Conservation (phyloP, 371 early-diverging fungal genomes). For the Synchytrium microbalum region DNA sequence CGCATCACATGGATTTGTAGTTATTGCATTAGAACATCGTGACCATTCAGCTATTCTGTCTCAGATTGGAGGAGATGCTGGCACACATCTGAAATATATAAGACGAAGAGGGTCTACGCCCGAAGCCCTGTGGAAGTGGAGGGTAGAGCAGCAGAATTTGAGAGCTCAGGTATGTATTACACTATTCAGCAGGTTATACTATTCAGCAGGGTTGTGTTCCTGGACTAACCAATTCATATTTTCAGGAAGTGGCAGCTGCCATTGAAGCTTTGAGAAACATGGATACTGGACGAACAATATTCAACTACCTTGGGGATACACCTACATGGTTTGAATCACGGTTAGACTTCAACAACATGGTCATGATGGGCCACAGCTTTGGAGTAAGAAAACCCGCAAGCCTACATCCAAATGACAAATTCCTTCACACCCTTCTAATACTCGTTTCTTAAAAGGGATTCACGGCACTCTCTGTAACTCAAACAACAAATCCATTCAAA, state of each 20-base stretch:
- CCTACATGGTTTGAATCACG: not conserved
- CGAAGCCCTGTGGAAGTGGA: not conserved
- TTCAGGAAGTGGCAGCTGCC: not conserved
- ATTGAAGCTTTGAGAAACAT: not conserved
- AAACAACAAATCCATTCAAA: too few species aligned
- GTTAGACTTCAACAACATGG: not conserved
- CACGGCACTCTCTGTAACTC: too few species aligned
- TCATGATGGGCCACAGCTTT: not conserved
- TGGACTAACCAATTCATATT: too few species aligned
- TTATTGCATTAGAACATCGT: not conserved
- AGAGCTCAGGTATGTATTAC: too few species aligned
- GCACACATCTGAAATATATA: not conserved
- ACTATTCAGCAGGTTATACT: too few species aligned
- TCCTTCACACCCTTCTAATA: too few species aligned
- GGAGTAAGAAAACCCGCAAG: too few species aligned
- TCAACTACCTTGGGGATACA: not conserved
- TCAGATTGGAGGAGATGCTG: not conserved
- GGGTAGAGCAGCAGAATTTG: not conserved
- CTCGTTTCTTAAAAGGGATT: too few species aligned
- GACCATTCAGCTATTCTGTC: not conserved
- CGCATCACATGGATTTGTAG: not conserved
- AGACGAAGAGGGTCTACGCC: not conserved
- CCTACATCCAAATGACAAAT: too few species aligned
- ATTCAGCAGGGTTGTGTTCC: too few species aligned
- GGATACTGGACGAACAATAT: not conserved